These are phyloP conservation scores for Beauveria rudraprayagi DNA, from an alignment of 2,329 filamentous ascomycete species.

Conservation along the genomic window DNA sequence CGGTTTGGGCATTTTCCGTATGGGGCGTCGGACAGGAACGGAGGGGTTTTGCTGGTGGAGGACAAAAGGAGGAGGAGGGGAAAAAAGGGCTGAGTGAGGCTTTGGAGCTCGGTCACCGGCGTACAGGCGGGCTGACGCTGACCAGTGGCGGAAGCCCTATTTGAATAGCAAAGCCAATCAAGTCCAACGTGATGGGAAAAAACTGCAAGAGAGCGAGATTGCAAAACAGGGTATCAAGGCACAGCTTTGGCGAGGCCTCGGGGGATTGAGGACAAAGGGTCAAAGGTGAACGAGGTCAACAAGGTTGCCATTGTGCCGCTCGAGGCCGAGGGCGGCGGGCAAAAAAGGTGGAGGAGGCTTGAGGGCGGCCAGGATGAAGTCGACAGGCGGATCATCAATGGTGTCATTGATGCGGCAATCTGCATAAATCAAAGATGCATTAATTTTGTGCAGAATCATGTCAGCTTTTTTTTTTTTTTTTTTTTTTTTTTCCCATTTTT, in stretches of 20 bases:
- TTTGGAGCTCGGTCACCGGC: neutral
- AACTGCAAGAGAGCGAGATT: neutral
- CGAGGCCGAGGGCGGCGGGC: neutral
- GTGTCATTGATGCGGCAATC: neutral
- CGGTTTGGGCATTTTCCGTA: slow-evolving; percentile 8
- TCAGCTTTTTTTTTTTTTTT: neutral
- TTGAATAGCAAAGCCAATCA: neutral
- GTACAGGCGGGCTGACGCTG: neutral
- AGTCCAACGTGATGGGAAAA: neutral
- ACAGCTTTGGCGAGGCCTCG: neutral
- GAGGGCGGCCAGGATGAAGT: neutral
- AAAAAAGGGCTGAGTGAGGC: neutral
- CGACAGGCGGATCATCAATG: neutral
- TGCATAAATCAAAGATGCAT: neutral
- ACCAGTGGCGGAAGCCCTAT: neutral
- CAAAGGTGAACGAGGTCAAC: neutral
- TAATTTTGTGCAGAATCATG: neutral
- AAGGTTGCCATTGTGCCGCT: neutral
- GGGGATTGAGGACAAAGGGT: neutral
- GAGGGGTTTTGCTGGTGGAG: neutral
- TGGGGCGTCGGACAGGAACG: neutral
- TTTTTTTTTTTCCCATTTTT: no score
- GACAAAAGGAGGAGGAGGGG: no score
- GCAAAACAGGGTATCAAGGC: neutral
- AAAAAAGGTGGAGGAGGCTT: slow-evolving; percentile 3